phyloP scores from a whole-genome alignment of 2,329 filamentous ascomycete species.

The Aspergillus vadensis region DNA sequence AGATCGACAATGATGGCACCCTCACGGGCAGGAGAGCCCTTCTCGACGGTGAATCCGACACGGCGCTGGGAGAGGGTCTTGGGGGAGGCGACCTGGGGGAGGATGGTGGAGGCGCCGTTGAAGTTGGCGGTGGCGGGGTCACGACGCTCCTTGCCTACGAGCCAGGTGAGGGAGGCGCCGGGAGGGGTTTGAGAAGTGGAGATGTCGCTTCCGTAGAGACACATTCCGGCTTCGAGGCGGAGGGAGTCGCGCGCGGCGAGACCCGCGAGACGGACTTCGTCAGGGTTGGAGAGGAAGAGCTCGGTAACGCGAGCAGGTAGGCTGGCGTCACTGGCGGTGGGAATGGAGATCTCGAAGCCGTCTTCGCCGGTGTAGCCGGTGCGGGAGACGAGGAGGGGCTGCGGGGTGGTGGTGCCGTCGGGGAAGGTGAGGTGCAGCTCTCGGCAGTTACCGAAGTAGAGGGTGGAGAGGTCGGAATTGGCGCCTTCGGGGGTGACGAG shows the following conservation, averaged over 20 bases:
- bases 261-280: constrained; percentile 77
- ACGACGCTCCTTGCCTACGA: constrained; percentile 78
- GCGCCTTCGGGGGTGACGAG: constrained; percentile 57
- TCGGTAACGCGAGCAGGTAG: constrained; percentile 61
- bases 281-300: constrained; percentile 65
- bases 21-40: constrained; percentile 83
- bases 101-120: constrained; percentile 77
- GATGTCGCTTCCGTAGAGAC: constrained; percentile 98
- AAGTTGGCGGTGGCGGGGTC: constrained; percentile 65
- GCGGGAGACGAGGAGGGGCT: constrained; percentile 72
- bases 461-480: constrained; percentile 60
- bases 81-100: constrained; percentile 65
- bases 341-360: constrained; percentile 93
- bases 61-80: constrained; percentile 71
- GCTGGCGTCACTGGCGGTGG: constrained; percentile 60
- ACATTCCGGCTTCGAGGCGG: constrained; percentile 95
- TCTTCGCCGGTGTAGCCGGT: constrained; percentile 98
- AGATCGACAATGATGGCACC: constrained; percentile 73
- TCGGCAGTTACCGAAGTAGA: constrained; percentile 81
- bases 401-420: constrained; percentile 53
- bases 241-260: constrained; percentile 90
- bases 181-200: constrained; percentile 75
- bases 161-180: constrained; percentile 70
- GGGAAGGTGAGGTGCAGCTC: constrained; percentile 65
- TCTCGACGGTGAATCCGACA: constrained; percentile 76